Evolutionary conservation across 2,329 filamentous ascomycete species (phyloP).

Genomic region (Cercospora canescens): DNA sequence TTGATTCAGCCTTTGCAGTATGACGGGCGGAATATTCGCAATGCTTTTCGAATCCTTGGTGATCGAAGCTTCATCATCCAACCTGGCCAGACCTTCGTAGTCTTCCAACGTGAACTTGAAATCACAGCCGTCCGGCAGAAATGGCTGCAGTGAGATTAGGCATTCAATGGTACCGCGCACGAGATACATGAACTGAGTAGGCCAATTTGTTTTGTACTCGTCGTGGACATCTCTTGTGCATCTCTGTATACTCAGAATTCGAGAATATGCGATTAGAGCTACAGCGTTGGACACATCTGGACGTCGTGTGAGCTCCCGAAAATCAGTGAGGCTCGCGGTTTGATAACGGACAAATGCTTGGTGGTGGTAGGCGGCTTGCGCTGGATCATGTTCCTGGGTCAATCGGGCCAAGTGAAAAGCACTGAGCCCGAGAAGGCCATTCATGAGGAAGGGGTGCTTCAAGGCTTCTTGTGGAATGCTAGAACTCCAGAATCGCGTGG

Average conservation of each 20-base stretch:
- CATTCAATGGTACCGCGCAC: conserved; percentile 10
- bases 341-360: conserved; percentile 13
- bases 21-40: conserved; percentile 3
- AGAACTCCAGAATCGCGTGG: conserved; percentile 12
- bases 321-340: conserved; percentile 9
- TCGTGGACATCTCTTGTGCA: conserved; percentile 4
- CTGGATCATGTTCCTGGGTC: conserved; percentile 1
- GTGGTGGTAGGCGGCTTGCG: conserved; percentile 5
- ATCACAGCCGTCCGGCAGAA: conserved; percentile 12
- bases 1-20: conserved; percentile 3
- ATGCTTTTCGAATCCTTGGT: not conserved
- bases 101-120: conserved; percentile 13
- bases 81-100: conserved; percentile 5
- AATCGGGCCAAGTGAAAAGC: conserved; percentile 11
- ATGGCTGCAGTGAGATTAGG: conserved; percentile 13
- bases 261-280: conserved; percentile 17
- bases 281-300: conserved; percentile 14
- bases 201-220: conserved; percentile 4
- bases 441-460: conserved; percentile 18
- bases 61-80: conserved; percentile 4
- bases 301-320: conserved; percentile 11
- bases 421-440: conserved; percentile 11
- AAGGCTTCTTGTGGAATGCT: conserved; percentile 15
- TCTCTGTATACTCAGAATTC: conserved; percentile 11
- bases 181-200: conserved; percentile 12